Evolutionary conservation across 306 rosid species (phyloP), one percentile per base, ranked within the genome.

Genomic region (Prunus davidiana): DNA sequence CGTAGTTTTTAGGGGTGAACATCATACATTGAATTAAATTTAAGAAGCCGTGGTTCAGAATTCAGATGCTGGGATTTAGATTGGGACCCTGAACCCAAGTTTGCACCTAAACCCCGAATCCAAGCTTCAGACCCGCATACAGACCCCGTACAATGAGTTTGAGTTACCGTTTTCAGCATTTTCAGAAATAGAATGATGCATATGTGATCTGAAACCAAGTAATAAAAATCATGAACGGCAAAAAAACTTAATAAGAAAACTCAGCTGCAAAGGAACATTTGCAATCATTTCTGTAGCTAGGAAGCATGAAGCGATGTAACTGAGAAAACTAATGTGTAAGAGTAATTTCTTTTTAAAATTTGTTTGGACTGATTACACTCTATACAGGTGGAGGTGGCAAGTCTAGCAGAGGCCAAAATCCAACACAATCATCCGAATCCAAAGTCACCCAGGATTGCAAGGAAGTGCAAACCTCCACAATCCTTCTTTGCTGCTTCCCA

Each of bases 401-500:
- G 83, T 92, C 97, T 24, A 95, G 89, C 15, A 95, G 86, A 77
- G 89, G 97, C 97, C 95, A 92, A 82, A 90, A 90, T 68, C 99
- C 99, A 84, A 82, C 82, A 81, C 96, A 90, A 34, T 89, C 89
- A 84, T 95, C 96, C 8, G 97, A 89, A 50, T 90, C 91, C 62
- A 22, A 92, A 88, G 82, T 90, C 89, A 74, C 87, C 90, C 69
- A 90, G 97, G 78, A 92, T 86, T 80, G 97, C 99, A 65, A 95
- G 99, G 87, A 95, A 95, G 85, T 95, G 97, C 78, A 95, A 86
- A 41, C 99, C 99, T 57, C 97, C 96, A 43, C 87, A 83, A 79
- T 88, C 87, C 81, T 92, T 92, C 89, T 92, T 95, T 50, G 99
- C 96, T 67, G 89, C 93, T 86, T 95, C 99, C 97, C 97, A 95